Conservation (phyloP, 2,329 filamentous ascomycete species). For the Talaromyces piceae region DNA sequence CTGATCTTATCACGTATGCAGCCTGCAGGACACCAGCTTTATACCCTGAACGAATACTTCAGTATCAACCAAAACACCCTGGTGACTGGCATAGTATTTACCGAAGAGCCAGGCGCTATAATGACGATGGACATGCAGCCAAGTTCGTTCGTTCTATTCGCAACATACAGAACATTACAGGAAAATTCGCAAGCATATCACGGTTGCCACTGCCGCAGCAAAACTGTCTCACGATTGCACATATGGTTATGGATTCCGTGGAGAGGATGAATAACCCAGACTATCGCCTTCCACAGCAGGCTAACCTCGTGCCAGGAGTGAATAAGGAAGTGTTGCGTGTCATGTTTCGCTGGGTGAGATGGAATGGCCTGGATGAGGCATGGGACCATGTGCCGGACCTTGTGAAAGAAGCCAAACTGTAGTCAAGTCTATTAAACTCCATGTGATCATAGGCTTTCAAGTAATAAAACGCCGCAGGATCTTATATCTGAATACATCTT, state of each 20-base stretch:
- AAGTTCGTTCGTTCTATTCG: constrained; percentile 69
- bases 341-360: not conserved
- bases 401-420: not conserved
- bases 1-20: constrained; percentile 67
- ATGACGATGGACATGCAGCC: constrained; percentile 72
- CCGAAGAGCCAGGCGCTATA: constrained; percentile 36
- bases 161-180: constrained; percentile 50
- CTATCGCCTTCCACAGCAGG: not conserved
- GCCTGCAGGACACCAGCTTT: constrained; percentile 58
- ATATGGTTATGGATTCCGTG: constrained; percentile 1
- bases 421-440: too few relatives aligned
- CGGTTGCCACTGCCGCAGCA: not conserved
- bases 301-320: not conserved
- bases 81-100: constrained; percentile 40
- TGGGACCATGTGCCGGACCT: not conserved
- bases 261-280: not conserved
- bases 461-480: too few relatives aligned
- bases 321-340: not conserved
- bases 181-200: constrained; percentile 21
- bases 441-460: too few relatives aligned
- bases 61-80: constrained; percentile 47
- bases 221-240: not conserved
- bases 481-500: too few relatives aligned
- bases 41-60: constrained; percentile 49
- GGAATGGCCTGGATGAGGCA: not conserved